Evolutionary conservation across 768 basidiomycete genomes (phyloP), one percentile per base, ranked within the genome.

Genomic region (Suillus spraguei): DNA sequence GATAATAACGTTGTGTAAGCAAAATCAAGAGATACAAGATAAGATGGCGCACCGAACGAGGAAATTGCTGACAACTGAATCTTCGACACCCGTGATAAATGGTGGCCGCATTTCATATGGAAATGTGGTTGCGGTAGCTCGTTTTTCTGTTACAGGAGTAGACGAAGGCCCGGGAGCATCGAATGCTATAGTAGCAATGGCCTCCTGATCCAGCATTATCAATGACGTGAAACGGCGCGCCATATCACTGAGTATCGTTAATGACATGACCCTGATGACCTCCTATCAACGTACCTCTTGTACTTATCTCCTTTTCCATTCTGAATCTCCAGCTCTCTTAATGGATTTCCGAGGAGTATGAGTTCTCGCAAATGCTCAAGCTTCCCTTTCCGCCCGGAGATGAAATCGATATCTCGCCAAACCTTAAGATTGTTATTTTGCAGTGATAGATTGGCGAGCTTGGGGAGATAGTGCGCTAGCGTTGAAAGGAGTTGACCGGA

Each of bases 171-270:
- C 80, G 9, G 89, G 87, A 17, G 87, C 83, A 68, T 92, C 94
- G 67, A 95, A 96, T 2, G 86, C 85, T 62, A 97, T 94, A 4
- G 79, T 82, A 6, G 86, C 79, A 55, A 98, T 86, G 8, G 92
- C 82, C 72, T 91, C 88, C 66, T 88, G 85, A 72, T 99, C 97
- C 62, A 98, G 81, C 64, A 96, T 90, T 62, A 88, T 85, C 46
- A 99, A 76, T 36, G 91, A 85, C 1, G 91, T 83, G 71, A 98
- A 95, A 50, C 92, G 88, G 49, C 90, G 84, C 14, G 86, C 82
- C 63, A 97, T 83, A 66, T 95, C 92, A 67, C 95, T 95, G 71
- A 36, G 61, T 65, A 65, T 39, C 16, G 36, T 63, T 66, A 64
- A 47, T 59, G 64, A 54, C 47, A 16, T 53, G 33, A n/a, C 10